phyloP scores from a whole-genome alignment of 2,329 filamentous ascomycete species.

The Clonostachys rhizophaga region DNA sequence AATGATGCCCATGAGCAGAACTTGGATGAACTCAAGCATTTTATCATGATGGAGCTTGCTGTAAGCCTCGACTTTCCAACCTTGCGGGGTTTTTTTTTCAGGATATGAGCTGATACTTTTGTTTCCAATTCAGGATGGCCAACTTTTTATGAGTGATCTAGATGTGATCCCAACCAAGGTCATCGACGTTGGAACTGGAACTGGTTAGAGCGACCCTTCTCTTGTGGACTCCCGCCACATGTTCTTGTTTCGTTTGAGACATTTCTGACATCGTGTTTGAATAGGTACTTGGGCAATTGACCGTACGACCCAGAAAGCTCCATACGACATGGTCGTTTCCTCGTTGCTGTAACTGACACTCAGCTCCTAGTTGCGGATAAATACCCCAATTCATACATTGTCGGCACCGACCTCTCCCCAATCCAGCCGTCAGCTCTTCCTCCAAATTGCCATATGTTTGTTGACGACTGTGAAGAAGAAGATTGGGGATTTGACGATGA shows the following conservation, averaged over 20 bases:
- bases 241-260: not conserved
- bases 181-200: conserved; percentile 44
- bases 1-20: conserved; percentile 40
- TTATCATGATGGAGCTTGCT: conserved; percentile 36
- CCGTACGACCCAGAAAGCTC: conserved; percentile 15
- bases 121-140: conserved; percentile 19
- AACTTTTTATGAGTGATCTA: conserved; percentile 32
- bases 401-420: conserved; percentile 40
- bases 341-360: not conserved
- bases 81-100: not conserved
- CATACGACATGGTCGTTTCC: not conserved
- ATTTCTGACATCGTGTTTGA: not conserved
- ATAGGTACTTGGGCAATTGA: conserved; percentile 49
- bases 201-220: conserved; percentile 20
- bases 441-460: conserved; percentile 55
- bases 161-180: conserved; percentile 32
- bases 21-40: conserved; percentile 39
- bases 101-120: not conserved
- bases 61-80: conserved; percentile 9
- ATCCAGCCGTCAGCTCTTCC: conserved; percentile 48
- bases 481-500: conserved; percentile 48
- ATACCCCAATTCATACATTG: conserved; percentile 34
- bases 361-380: conserved; percentile 35
- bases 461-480: conserved; percentile 55
- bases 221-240: not conserved